phyloP scores from a whole-genome alignment of 192 early-diverging fungal genomes.

The Coemansia sp. region DNA sequence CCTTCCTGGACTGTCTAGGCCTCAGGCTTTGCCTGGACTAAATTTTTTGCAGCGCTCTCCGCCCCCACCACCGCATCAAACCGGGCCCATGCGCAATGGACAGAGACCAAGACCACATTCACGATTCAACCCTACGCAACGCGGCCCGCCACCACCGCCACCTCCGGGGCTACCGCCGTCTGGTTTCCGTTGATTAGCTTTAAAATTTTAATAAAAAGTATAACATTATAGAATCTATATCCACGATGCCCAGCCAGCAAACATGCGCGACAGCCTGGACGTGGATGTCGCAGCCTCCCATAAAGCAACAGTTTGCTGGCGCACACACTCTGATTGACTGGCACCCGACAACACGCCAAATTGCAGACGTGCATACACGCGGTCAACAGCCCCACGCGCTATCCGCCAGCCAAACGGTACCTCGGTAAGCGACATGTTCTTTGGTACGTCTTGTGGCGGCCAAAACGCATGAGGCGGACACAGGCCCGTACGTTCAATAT shows the following conservation, averaged over 20 bases:
- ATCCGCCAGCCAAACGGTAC: slow-evolving; percentile 35
- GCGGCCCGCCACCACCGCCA: slow-evolving; percentile 17
- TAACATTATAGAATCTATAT: slow-evolving; percentile 12
- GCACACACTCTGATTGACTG: slow-evolving; percentile 7
- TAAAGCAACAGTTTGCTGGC: slow-evolving; percentile 16
- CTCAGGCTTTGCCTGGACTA: not conserved
- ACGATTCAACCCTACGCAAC: slow-evolving; percentile 46
- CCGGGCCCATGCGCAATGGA: slow-evolving; percentile 20
- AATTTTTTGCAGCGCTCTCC: not conserved
- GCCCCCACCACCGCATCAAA: slow-evolving; percentile 15
- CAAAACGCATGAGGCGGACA: slow-evolving; percentile 37
- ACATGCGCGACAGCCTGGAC: slow-evolving; percentile 30
- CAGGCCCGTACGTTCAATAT: slow-evolving; percentile 17
- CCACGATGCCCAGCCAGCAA: slow-evolving; percentile 45
- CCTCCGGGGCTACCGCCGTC: not conserved
- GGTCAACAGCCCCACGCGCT: slow-evolving; percentile 26
- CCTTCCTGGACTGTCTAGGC: slow-evolving; percentile 23
- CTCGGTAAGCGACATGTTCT: slow-evolving; percentile 14
- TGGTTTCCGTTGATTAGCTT: not conserved
- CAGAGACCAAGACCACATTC: slow-evolving; percentile 18
- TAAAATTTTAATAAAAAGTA: not conserved
- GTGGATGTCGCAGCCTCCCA: slow-evolving; percentile 29
- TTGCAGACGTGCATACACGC: slow-evolving; percentile 31
- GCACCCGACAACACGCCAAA: not conserved
- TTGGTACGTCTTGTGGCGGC: not conserved